Evolutionary conservation across 768 basidiomycete genomes (phyloP), one percentile per base, ranked within the genome.

Genomic region (Suillus occidentalis): DNA sequence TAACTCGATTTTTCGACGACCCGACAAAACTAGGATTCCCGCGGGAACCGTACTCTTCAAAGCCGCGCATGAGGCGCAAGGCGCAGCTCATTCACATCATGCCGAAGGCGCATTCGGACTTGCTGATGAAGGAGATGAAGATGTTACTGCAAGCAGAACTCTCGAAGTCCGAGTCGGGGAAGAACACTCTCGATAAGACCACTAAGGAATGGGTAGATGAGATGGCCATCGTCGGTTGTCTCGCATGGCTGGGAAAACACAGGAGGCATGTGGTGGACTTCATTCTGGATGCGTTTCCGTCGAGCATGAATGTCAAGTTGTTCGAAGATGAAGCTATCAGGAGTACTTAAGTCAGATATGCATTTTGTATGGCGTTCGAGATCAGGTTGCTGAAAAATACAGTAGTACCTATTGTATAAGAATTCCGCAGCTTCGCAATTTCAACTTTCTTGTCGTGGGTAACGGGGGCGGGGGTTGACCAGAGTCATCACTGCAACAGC

Each of bases 211-310:
- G 3, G 36, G 13, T 63, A 4, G 45, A 62, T 14, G 63, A 65
- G 42, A 60, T 65, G 36, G 53, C 61, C 25, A 45, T 67, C 20
- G 28, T 67, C 34, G 45, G 59, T 20, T 22, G 50, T 45, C 45
- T 67, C n/a, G 36, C 28, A 1, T 67, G 66, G 66, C 18, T 67
- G 63, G 60, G 57, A 43, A 65, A 40, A 53, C 50, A 67, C 31
- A 65, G 60, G 56, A 39, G 25, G 14, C 36, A 66, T 22, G 28
- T 66, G 4, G 34, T 61, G 31, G 22, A 66, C 7, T 56, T 25
- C 2, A 14, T 58, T 25, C 57, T 25, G 22, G 16, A 25, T 34
- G 16, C 6, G 9, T 9, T 40, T 58, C 36, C 16, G 22, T 37
- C 2, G 37, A 2, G 4, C 4, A 25, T 57, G 56, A 20, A 39